A percentile compares a stretch with the other conserved stretches of the same genome.
phyloP scores from a whole-genome alignment of 352 stramenopile species.

The Phytopythium montanum region DNA sequence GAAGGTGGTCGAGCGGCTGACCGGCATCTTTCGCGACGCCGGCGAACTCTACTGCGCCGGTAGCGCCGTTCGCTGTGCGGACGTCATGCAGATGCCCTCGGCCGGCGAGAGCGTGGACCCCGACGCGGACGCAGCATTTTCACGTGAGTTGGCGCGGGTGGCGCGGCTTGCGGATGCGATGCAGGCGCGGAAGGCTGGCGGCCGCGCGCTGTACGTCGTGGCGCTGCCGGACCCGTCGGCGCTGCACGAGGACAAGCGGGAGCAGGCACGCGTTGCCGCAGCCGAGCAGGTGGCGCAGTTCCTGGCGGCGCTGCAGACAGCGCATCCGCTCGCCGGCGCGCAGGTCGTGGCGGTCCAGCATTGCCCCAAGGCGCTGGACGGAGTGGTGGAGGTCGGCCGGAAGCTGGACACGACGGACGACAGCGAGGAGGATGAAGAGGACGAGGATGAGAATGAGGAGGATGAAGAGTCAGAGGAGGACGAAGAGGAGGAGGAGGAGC shows the following conservation, averaged over 20 bases:
- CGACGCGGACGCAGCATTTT: slow-evolving; percentile 29
- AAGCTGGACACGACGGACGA: background rate
- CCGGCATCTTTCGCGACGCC: slow-evolving; percentile 16
- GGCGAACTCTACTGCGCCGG: slow-evolving; percentile 25
- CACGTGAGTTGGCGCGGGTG: slow-evolving; percentile 26
- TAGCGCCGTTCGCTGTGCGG: slow-evolving; percentile 20
- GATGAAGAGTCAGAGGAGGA: slow-evolving; percentile 8
- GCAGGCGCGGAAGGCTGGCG: background rate
- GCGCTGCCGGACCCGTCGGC: slow-evolving; percentile 19
- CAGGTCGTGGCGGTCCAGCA: slow-evolving; percentile 33
- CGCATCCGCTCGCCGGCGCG: slow-evolving; percentile 17
- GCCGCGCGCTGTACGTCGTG: slow-evolving; percentile 34
- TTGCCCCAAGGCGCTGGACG: slow-evolving; percentile 11
- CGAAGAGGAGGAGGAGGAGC: slow-evolving; percentile 11
- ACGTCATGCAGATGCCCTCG: slow-evolving; percentile 9
- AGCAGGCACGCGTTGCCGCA: slow-evolving; percentile 19
- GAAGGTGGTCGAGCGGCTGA: slow-evolving; percentile 22
- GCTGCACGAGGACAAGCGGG: slow-evolving; percentile 22
- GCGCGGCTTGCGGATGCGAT: slow-evolving; percentile 21
- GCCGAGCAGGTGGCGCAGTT: slow-evolving; percentile 28
- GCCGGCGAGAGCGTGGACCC: background rate
- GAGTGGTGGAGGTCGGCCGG: slow-evolving; percentile 15
- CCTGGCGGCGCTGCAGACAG: slow-evolving; percentile 33
- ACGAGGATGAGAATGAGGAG: slow-evolving; percentile 12
- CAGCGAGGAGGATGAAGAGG: background rate